Evolutionary conservation across 1,284 basidiomycete genomes (phyloP), one percentile per base, ranked within the genome.

Genomic region (Cronartium quercuum): DNA sequence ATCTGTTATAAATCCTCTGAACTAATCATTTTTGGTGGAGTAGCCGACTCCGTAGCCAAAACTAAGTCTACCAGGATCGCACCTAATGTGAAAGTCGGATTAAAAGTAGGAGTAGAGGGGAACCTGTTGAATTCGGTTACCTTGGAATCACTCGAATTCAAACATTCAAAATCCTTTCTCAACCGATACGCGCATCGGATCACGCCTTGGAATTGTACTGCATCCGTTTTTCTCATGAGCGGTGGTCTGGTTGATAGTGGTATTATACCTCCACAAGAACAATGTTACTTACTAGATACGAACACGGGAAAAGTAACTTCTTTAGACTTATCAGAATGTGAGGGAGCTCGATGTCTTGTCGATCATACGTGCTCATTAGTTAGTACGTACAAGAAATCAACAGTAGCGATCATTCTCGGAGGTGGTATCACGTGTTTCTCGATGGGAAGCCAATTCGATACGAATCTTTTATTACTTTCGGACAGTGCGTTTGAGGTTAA

Each of bases 381-480:
- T 13, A 35, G 58, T 21, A 40, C 35, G 1, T 21, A 42, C 5
- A 66, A 7, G 29, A 55, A 34, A 6, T 66, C 34, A 18, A 75
- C 58, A 35, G 57, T 15, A 38, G 57, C 44, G 21, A 35, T 75
- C 24, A 24, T 75, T 9, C 2, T 75, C 34, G 71, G 71, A n/a
- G 71, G 71, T 35, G 71, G 71, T 38, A 42, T 58, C 0, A 75
- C 71, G 15, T 75, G 71, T 35, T 75, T 75, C 38, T 75, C 71
- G 21, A 67, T 75, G 34, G 71, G 71, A 55, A 75, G 71, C 34
- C 57, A 42, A 10, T 75, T 75, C 37, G 71, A 75, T 47, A 61
- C 40, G 47, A n/a, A 40, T 40, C n/a, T 21, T 37, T n/a, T 61
- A 34, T 37, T 75, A 18, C 15, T 75, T 15, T 42, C 65, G 13